Percentiles rank a stretch among this genome's conserved stretches.
Evolutionary conservation across 805 yeast species (phyloP).

Genomic region (Hemisphaericaspora nanyangensis): DNA sequence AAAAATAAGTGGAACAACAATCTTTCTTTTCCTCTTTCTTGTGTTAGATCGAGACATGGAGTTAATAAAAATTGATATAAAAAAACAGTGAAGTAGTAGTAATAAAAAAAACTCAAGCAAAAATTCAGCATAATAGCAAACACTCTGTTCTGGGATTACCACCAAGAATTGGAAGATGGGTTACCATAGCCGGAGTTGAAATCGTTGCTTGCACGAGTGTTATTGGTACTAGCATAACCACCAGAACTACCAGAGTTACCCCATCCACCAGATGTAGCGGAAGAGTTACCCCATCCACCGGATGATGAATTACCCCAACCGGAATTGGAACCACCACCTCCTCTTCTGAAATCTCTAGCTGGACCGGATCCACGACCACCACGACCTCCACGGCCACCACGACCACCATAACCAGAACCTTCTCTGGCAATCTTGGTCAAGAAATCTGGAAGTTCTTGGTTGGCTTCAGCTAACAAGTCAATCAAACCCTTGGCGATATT

Average conservation of each 20-base stretch:
- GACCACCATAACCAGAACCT: conserved; percentile 43
- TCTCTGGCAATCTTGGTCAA: conserved; percentile 79
- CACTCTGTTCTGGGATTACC: conserved; percentile 20
- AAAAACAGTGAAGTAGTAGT: background rate
- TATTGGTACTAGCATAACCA: conserved; percentile 11
- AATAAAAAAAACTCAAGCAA: conserved; percentile 3
- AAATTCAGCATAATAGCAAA: conserved; percentile 1
- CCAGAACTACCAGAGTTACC: conserved; percentile 13
- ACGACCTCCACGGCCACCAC: conserved; percentile 32
- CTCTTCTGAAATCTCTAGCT: conserved; percentile 52
- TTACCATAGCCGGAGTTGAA: conserved; percentile 31
- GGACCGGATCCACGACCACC: conserved; percentile 54
- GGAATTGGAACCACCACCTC: conserved; percentile 23
- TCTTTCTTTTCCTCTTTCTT: conserved; percentile 2
- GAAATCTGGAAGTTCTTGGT: conserved; percentile 95
- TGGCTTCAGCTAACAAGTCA: conserved; percentile 88
- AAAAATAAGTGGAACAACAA: background rate
- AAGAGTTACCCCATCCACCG: conserved; percentile 14
- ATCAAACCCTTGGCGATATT: conserved; percentile 84
- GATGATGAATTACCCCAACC: conserved; percentile 15
- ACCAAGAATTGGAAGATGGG: conserved; percentile 39
- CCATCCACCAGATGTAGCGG: conserved; percentile 7
- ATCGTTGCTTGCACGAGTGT: conserved; percentile 14
- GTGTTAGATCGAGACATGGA: conserved; percentile 7
- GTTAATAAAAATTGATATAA: conserved; percentile 1